These are phyloP conservation scores for Aristolochia contorta DNA, from an alignment of 164 flowering plant species.

Conservation along the genomic window DNA sequence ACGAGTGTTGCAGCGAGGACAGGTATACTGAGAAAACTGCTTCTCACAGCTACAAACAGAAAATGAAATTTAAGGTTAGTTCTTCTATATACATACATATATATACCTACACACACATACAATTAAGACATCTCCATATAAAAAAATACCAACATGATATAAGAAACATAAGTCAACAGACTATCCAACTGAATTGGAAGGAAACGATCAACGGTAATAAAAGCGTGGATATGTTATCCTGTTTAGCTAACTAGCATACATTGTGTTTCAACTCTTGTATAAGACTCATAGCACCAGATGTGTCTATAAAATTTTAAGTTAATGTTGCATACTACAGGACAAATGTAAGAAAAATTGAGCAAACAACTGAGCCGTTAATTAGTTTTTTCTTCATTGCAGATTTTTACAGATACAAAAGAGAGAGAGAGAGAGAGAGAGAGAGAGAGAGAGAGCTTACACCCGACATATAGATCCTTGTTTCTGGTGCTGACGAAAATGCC, in stretches of 20 bases:
- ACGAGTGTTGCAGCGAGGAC: constrained; percentile 86
- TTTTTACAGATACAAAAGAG: neutral
- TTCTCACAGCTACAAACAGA: constrained; percentile 61
- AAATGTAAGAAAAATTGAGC: neutral
- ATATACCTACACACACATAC: no score
- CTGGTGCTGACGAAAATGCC: neutral
- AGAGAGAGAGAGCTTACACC: constrained; percentile 14
- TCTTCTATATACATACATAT: no score
- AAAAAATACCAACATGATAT: no score
- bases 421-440: neutral
- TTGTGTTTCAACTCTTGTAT: neutral
- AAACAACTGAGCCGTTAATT: neutral
- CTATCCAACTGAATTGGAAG: no score
- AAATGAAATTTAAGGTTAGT: no score
- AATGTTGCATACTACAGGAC: neutral
- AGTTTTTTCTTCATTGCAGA: neutral
- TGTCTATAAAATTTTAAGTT: neutral
- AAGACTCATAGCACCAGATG: no score
- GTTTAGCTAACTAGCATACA: no score
- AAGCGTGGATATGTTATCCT: no score
- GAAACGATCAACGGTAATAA: neutral
- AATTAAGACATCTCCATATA: no score
- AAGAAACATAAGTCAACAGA: no score
- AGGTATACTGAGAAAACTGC: constrained; percentile 89
- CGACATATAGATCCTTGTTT: constrained; percentile 19